Evolutionary conservation across 2,329 filamentous ascomycete species (phyloP), one percentile per base, ranked within the genome.

Genomic region (Moelleriella libera): DNA sequence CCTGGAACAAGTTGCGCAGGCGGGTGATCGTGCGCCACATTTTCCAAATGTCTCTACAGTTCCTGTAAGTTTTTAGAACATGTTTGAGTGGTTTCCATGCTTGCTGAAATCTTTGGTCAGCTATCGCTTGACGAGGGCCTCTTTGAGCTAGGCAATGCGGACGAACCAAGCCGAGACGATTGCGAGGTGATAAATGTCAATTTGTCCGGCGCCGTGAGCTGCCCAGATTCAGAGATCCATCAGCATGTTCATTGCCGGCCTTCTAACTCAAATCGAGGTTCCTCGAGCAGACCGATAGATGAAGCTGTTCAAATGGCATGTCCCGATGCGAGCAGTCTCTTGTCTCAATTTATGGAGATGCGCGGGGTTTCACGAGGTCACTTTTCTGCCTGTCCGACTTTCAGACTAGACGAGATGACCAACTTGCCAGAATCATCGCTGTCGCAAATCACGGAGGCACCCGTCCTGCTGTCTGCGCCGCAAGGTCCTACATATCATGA

Each of bases 281-380:
- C 34, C 8, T 9, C 12, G 34, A n/a, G 6, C 11, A n/a, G 7
- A 11, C n/a, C 14, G 7, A 7, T 41, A 7, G 14, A 41, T 41
- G 10, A 12, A 34, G 29, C n/a, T 3, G 14, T 5, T 14, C 41
- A 28, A 28, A 45, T 10, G 9, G 10, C 41, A 5, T 29, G 44
- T 14, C 41, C 41, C 44, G 34, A 30, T n/a, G 30, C 49, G 30
- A 39, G 40, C 5, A 32, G 43, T n/a, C 40, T 51, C 12, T 21
- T 51, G 14, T 49, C 43, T 21, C 42, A 30, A 8, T 51, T 49
- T 8, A 51, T 51, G 49, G 43, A 40, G n/a, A 47, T 51, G 47
- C 45, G 39, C 40, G 47, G 47, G 10, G 41, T 41, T 6, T 39
- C 14, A n/a, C 12, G 14, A 31, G 12, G 34, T 9, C 12, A 8